Percentiles rank a stretch among this genome's conserved stretches.
Conservation (phyloP, 257 asterid genomes). For the Craterostigma plantagineum region DNA sequence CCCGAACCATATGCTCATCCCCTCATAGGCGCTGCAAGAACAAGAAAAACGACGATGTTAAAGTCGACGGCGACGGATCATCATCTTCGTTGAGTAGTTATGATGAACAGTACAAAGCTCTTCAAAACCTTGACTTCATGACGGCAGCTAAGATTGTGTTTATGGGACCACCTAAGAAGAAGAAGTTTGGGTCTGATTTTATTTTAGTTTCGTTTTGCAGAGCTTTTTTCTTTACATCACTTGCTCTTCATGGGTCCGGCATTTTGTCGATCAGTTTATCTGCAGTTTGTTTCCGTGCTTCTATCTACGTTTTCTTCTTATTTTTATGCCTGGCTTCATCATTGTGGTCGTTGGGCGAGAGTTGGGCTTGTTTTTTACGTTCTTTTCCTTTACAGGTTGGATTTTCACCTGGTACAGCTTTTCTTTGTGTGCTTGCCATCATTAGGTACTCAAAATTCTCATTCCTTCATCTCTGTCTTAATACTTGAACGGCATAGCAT, state of each 20-base stretch:
- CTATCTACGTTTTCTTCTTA: too few species aligned
- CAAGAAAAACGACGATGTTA: too few species aligned
- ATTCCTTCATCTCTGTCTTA: too few species aligned
- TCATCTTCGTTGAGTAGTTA: slow-evolving; percentile 18
- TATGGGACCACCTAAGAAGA: slow-evolving; percentile 33
- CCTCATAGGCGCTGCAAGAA: too few species aligned
- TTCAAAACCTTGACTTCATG: slow-evolving; percentile 43
- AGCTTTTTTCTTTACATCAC: background rate
- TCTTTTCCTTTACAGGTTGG: slow-evolving; percentile 32
- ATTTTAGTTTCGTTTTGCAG: background rate
- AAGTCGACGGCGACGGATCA: slow-evolving; percentile 1
- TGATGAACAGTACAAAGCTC: slow-evolving; percentile 50
- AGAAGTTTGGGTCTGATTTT: slow-evolving; percentile 50
- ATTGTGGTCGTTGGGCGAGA: too few species aligned
- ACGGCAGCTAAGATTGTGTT: slow-evolving; percentile 56
- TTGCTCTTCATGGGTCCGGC: slow-evolving; percentile 6
- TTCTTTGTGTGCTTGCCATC: slow-evolving; percentile 88
- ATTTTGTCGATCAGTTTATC: slow-evolving; percentile 11
- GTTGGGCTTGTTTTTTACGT: slow-evolving; percentile 4
- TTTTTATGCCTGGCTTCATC: too few species aligned
- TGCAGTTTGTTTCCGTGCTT: too few species aligned
- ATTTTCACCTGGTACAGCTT: slow-evolving; percentile 88
- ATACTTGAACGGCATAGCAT: too few species aligned
- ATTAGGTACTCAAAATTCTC: slow-evolving; percentile 29
- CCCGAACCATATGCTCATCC: too few species aligned